A percentile compares a stretch with the other conserved stretches of the same genome.
These are phyloP conservation scores for Beauveria pseudobassiana DNA, from an alignment of 2,329 filamentous ascomycete genomes.

Conservation along the genomic window DNA sequence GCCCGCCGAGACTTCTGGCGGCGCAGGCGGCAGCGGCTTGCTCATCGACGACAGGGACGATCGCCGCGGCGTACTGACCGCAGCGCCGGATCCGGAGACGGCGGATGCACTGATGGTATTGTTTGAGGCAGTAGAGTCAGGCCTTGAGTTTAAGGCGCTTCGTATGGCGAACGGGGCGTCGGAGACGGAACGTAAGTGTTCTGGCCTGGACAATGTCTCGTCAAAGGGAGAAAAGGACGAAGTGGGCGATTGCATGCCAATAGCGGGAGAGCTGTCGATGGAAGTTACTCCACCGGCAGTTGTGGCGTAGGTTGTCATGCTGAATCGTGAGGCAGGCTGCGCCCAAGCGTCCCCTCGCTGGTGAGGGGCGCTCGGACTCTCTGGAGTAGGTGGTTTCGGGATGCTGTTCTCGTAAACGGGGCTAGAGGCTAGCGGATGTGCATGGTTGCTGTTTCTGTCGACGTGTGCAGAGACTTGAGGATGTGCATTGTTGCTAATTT, in stretches of 20 bases:
- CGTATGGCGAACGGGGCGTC: not conserved
- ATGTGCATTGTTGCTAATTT: conserved; percentile 23
- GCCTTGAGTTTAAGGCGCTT: not conserved
- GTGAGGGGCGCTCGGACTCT: conserved; percentile 18
- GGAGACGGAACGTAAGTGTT: not conserved
- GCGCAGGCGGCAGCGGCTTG: conserved; percentile 55
- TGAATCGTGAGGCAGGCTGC: conserved; percentile 55
- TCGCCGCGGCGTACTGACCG: not conserved
- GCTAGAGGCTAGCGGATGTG: conserved; percentile 27
- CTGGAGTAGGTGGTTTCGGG: conserved; percentile 21
- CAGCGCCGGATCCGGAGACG: not conserved
- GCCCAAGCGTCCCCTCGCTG: conserved; percentile 30
- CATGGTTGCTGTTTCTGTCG: conserved; percentile 19
- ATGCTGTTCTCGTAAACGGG: conserved; percentile 26
- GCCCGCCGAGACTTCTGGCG: conserved; percentile 50
- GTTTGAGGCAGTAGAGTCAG: not conserved
- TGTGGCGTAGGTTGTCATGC: conserved; percentile 54
- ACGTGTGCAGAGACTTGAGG: conserved; percentile 22
- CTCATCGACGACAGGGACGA: conserved; percentile 32
- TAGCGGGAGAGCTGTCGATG: not conserved
- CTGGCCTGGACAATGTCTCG: not conserved
- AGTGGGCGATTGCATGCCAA: not conserved
- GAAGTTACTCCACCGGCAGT: conserved; percentile 24
- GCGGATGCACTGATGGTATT: not conserved
- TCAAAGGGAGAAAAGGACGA: not conserved